Base-by-base conservation (phyloP, 257 asterid genomes). In the Oldenlandia corymbosa region DNA sequence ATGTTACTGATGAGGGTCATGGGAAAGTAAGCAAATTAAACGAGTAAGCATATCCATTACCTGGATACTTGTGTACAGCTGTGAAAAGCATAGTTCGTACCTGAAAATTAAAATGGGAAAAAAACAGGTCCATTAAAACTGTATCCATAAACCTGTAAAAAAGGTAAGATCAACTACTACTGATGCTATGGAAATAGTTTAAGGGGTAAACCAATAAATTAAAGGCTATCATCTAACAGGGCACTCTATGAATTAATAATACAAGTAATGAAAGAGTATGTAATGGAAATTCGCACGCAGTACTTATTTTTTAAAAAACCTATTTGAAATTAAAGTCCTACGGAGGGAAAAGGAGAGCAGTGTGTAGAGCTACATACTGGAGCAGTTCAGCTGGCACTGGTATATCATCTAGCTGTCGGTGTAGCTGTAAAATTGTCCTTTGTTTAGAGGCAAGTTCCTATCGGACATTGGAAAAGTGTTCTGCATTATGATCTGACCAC, bases 1-100 rank as follows among this genome's bases (percentile, higher is more conserved):
- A 63, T 67, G 32, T 37, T 43, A 52, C 59, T 55, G 63, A 60
- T 43, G 63, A 74, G 28, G 58, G 32, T 67, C 53, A 36, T 26
- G 60, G 56, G 16, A 70, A 56, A 31, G 27, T 32, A 36, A 58
- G 47, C 31, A 54, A 43, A 18, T 59, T 39, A 52, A 65, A n/a
- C 51, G 68, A 30, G 28, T 36, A 65, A 47, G 16, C n/a, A 26
- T 24, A 45, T 60, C 21, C 57, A 60, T 57, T 76, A 84, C 95
- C 90, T 87, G 97, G 65, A 90, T 85, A 70, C 77, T 87, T 60
- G 80, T 60, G 70, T 82, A 77, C 30, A 88, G 96, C 81, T 90
- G 96, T 58, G 95, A 84, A 73, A 81, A 78, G 52, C 93, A 79
- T 27, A 82, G 84, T 71, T 88, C 97, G 50, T 87, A 90, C 85